phyloP scores from a whole-genome alignment of 73 alveolate species.

The Loxodes magnus region DNA sequence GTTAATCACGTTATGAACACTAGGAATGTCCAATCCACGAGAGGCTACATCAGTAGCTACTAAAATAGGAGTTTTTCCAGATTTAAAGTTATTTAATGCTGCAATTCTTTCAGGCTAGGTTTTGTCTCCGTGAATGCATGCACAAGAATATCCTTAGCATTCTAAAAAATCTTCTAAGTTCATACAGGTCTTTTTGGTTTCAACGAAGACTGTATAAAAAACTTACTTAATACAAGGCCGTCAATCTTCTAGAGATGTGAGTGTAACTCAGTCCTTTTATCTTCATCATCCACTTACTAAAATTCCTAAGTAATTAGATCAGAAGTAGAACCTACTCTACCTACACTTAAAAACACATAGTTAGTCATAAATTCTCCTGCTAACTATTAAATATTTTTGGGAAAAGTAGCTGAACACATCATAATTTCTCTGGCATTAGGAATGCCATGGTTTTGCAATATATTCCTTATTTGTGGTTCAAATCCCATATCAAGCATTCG shows the following conservation, averaged over 20 bases:
- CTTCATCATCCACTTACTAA: constrained; percentile 11
- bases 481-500: constrained; percentile 82
- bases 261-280: too few relatives aligned
- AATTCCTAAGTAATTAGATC: constrained; percentile 31
- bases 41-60: constrained; percentile 99
- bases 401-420: constrained; percentile 10
- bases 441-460: constrained; percentile 18
- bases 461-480: constrained; percentile 45
- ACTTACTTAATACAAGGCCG: too few relatives aligned
- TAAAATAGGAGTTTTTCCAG: constrained; percentile 77
- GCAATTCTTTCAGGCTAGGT: constrained; percentile 60
- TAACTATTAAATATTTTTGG: constrained; percentile 40
- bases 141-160: not conserved
- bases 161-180: not conserved
- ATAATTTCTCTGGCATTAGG: constrained; percentile 3
- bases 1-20: constrained; percentile 89
- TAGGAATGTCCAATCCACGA: constrained; percentile 97
- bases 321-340: constrained; percentile 45
- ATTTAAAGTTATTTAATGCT: constrained; percentile 78
- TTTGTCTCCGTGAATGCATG: constrained; percentile 67
- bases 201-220: too few relatives aligned
- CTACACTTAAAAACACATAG: constrained; percentile 49
- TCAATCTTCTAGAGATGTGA: too few relatives aligned
- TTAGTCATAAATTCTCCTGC: constrained; percentile 62
- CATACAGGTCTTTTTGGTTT: too few relatives aligned